Evolutionary conservation across 352 stramenopile species (phyloP).

Genomic region (Aphanomyces euteiches): DNA sequence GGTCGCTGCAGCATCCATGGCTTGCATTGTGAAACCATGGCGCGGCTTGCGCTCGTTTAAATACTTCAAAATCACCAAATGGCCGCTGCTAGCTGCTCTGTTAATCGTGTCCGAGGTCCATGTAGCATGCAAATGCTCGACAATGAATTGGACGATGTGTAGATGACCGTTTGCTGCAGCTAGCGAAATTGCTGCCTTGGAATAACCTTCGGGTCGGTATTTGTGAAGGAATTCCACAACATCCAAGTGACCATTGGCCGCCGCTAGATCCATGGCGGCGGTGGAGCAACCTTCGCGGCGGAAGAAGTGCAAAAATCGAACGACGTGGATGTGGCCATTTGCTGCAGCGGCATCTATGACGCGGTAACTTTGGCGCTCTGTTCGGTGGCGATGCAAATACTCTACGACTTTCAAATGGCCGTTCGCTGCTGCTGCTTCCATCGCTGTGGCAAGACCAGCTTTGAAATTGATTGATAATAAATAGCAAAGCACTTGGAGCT

Average conservation of each 20-base stretch:
- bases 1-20: conserved; percentile 32
- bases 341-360: neutral
- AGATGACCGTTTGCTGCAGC: conserved; percentile 13
- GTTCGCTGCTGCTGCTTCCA: too few species aligned
- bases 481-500: too few species aligned
- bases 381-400: too few species aligned
- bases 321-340: neutral
- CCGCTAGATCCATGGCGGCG: neutral
- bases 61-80: neutral
- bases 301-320: neutral
- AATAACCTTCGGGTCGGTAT: conserved; percentile 16
- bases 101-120: neutral
- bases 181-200: neutral
- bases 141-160: neutral
- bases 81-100: neutral
- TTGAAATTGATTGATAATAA: too few species aligned
- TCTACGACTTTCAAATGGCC: too few species aligned
- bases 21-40: conserved; percentile 13
- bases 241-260: neutral
- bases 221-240: conserved; percentile 13
- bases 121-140: neutral
- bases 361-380: neutral
- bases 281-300: neutral
- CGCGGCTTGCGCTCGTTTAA: neutral
- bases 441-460: too few species aligned